Conservation (phyloP, 495 filamentous ascomycete genomes). For the Aspergillus affinis region DNA sequence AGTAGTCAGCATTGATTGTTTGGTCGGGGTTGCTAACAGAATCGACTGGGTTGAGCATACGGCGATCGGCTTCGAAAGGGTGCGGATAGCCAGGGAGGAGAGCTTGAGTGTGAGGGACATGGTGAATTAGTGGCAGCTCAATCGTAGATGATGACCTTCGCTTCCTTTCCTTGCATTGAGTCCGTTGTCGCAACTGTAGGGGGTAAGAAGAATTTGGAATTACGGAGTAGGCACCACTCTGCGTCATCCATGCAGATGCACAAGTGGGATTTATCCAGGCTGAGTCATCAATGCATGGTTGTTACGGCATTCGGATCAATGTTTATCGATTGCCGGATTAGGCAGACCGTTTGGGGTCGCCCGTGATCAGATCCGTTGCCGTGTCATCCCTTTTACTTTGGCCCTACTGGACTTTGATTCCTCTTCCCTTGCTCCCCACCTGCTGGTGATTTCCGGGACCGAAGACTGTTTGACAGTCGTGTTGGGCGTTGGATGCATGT, state of each 20-base stretch:
- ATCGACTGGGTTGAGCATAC: constrained; percentile 41
- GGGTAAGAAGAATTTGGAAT: too few species aligned
- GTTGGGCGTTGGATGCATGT: constrained; percentile 32
- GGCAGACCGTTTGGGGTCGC: constrained; percentile 38
- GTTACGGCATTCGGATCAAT: constrained; percentile 27
- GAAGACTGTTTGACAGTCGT: constrained; percentile 16
- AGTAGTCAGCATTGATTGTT: constrained; percentile 46
- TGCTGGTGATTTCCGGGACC: constrained; percentile 3
- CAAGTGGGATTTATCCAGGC: constrained; percentile 13
- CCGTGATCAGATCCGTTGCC: constrained; percentile 18
- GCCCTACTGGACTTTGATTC: constrained; percentile 4
- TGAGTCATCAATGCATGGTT: constrained; percentile 33
- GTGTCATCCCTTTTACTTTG: constrained; percentile 10
- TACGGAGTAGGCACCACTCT: constrained; percentile 14
- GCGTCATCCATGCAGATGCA: constrained; percentile 14
- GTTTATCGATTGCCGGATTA: constrained; percentile 47
- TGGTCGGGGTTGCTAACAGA: constrained; percentile 32
- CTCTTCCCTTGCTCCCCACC: constrained; percentile 23
- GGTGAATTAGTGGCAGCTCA: too few species aligned
- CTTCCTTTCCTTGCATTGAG: too few species aligned
- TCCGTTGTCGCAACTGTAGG: too few species aligned
- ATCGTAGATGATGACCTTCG: too few species aligned
- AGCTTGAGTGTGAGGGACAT: constrained; percentile 67
- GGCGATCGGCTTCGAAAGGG: constrained; percentile 71
- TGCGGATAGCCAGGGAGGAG: constrained; percentile 64